These are phyloP conservation scores for Myrica gale DNA, from an alignment of 306 rosid species.

Conservation along the genomic window DNA sequence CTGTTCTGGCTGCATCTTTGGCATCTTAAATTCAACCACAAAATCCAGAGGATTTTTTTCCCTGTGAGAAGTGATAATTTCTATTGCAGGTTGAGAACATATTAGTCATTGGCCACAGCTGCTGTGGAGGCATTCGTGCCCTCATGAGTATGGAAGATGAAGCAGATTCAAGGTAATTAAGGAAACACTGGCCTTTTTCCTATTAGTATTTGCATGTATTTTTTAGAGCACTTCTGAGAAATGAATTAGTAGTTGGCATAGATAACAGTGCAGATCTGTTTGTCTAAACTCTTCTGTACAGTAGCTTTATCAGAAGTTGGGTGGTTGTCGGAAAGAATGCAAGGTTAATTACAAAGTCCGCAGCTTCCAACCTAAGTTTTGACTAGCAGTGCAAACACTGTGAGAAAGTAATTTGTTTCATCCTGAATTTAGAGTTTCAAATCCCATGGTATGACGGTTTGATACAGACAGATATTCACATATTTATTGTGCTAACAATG, in stretches of 20 bases:
- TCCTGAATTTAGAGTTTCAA: conserved; percentile 16
- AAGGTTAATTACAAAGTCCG: conserved; percentile 56
- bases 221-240: not conserved
- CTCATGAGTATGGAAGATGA: conserved; percentile 88
- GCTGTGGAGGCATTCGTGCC: conserved; percentile 98
- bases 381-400: conserved; percentile 87
- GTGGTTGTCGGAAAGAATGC: conserved; percentile 79
- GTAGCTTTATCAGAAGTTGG: conserved; percentile 79
- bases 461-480: not conserved
- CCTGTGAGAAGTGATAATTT: not conserved
- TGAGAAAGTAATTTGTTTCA: conserved; percentile 63
- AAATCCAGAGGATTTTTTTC: not conserved
- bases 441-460: not conserved
- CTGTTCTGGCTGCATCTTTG: not conserved
- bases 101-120: conserved; percentile 89
- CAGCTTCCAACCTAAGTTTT: conserved; percentile 65
- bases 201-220: not conserved
- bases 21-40: not conserved
- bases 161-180: conserved; percentile 50
- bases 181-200: conserved; percentile 7
- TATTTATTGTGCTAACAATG: not conserved
- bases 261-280: conserved; percentile 3
- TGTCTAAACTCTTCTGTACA: conserved; percentile 21
- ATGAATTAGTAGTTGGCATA: not conserved
- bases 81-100: conserved; percentile 72